Evolutionary conservation across 371 early-diverging fungal genomes (phyloP).

Genomic region (Chytridiales sp.): DNA sequence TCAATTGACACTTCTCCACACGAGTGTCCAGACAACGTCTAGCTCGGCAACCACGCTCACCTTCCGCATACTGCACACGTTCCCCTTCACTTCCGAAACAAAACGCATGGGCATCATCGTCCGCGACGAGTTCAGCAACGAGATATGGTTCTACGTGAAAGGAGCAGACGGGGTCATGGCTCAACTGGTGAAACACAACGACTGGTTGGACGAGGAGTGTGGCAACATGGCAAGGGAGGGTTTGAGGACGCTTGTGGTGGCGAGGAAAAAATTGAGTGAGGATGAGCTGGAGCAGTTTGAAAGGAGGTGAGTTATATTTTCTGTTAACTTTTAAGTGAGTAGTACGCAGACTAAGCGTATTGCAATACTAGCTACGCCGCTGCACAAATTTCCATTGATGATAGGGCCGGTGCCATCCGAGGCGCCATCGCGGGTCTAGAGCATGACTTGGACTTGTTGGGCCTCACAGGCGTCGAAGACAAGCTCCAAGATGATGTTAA

Average conservation of each 20-base stretch:
- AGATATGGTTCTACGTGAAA: conserved; percentile 63
- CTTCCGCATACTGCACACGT: conserved; percentile 81
- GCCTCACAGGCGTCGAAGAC: conserved; percentile 99
- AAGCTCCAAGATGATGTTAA: conserved; percentile 96
- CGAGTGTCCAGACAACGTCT: conserved; percentile 5
- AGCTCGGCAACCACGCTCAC: conserved; percentile 17
- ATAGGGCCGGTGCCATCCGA: conserved; percentile 72
- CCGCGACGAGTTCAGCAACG: conserved; percentile 57
- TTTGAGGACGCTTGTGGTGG: conserved; percentile 96
- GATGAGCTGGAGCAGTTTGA: conserved; percentile 74
- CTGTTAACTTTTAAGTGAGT: background rate
- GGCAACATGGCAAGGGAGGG: conserved; percentile 99
- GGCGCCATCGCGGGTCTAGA: conserved; percentile 75
- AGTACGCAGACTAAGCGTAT: conserved; percentile 1
- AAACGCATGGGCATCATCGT: conserved; percentile 99
- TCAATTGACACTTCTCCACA: conserved; percentile 15
- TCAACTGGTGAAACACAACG: conserved; percentile 87
- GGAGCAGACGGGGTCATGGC: conserved; percentile 99
- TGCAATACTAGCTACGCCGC: conserved; percentile 56
- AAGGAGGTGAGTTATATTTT: conserved; percentile 31
- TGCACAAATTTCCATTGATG: conserved; percentile 71
- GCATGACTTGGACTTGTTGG: conserved; percentile 88
- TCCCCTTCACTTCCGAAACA: conserved; percentile 97
- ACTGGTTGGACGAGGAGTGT: conserved; percentile 99
- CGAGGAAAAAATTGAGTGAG: conserved; percentile 76